A percentile compares a stretch with the other conserved stretches of the same genome.
Conservation (phyloP, 2,329 filamentous ascomycete species). For the Ceratocystis ficicola region DNA sequence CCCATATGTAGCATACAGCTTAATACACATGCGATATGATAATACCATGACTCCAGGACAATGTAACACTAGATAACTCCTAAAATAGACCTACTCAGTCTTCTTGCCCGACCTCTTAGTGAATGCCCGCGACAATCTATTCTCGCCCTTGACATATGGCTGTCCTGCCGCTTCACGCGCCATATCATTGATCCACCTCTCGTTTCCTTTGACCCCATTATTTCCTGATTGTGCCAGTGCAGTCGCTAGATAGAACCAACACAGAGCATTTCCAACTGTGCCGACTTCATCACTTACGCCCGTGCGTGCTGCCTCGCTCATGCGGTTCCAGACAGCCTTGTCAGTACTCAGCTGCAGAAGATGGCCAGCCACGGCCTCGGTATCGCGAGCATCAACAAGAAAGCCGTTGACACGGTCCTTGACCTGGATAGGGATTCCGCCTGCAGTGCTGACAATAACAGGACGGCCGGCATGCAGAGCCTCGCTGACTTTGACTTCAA, state of each 20-base stretch:
- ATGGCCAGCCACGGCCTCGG: conserved; percentile 54
- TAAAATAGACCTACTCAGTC: no score
- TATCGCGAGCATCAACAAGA: conserved; percentile 60
- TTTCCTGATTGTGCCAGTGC: conserved; percentile 46
- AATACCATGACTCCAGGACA: no score
- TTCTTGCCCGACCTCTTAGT: conserved; percentile 26
- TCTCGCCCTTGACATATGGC: conserved; percentile 48
- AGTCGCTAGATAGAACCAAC: conserved; percentile 66
- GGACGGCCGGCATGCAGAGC: conserved; percentile 69
- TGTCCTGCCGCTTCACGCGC: conserved; percentile 52
- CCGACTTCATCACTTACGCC: conserved; percentile 72
- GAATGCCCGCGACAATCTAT: conserved; percentile 43
- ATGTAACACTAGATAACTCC: no score
- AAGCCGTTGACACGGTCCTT: conserved; percentile 60
- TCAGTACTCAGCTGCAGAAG: conserved; percentile 56
- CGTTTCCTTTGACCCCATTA: conserved; percentile 43
- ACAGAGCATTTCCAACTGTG: conserved; percentile 65
- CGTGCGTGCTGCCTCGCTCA: conserved; percentile 50
- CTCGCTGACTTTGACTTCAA: conserved; percentile 79
- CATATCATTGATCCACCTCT: conserved; percentile 62
- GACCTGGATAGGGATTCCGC: conserved; percentile 72
- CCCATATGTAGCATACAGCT: no score
- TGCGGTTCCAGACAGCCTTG: conserved; percentile 49
- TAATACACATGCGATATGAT: no score
- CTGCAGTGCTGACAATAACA: conserved; percentile 60